Evolutionary conservation across 2,329 filamentous ascomycete genomes (phyloP).

Genomic region (Aspergillus proliferans): DNA sequence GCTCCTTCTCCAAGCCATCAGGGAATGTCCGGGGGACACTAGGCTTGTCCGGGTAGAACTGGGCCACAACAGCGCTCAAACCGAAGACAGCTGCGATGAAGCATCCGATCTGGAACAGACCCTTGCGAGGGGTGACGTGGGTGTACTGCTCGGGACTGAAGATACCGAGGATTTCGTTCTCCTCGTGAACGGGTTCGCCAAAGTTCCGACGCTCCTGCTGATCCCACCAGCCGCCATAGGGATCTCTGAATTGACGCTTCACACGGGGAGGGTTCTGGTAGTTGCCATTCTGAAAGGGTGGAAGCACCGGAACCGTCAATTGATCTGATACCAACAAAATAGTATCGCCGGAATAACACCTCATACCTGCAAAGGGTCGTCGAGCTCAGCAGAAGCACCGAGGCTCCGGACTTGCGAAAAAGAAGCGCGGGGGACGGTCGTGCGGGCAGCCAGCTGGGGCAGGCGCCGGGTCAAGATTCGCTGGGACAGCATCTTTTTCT

Average conservation of each 20-base stretch:
- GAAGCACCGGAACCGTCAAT: slow-evolving; percentile 13
- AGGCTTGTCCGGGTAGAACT: slow-evolving; percentile 65
- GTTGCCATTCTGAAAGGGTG: slow-evolving; percentile 36
- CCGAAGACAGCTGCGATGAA: slow-evolving; percentile 61
- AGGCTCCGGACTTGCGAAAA: slow-evolving; percentile 38
- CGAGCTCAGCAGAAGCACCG: slow-evolving; percentile 28
- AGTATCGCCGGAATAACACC: neutral
- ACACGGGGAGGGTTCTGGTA: slow-evolving; percentile 51
- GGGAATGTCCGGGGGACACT: slow-evolving; percentile 63
- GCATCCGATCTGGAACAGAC: slow-evolving; percentile 58
- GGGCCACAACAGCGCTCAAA: slow-evolving; percentile 61
- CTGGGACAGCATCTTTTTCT: slow-evolving; percentile 39
- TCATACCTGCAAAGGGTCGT: slow-evolving; percentile 41
- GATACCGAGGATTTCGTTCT: slow-evolving; percentile 86
- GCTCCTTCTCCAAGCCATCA: slow-evolving; percentile 65
- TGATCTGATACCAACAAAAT: slow-evolving; percentile 1
- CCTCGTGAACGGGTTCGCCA: slow-evolving; percentile 92
- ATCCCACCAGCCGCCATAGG: slow-evolving; percentile 93
- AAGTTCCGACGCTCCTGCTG: slow-evolving; percentile 96
- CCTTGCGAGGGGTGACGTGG: slow-evolving; percentile 68
- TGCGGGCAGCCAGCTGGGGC: slow-evolving; percentile 33
- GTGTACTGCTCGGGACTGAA: slow-evolving; percentile 88
- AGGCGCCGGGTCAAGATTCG: slow-evolving; percentile 39
- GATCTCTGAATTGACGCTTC: slow-evolving; percentile 90
- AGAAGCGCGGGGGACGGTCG: slow-evolving; percentile 33